Evolutionary conservation across 495 filamentous ascomycete species (phyloP).

Genomic region (Talaromyces proteolyticus): DNA sequence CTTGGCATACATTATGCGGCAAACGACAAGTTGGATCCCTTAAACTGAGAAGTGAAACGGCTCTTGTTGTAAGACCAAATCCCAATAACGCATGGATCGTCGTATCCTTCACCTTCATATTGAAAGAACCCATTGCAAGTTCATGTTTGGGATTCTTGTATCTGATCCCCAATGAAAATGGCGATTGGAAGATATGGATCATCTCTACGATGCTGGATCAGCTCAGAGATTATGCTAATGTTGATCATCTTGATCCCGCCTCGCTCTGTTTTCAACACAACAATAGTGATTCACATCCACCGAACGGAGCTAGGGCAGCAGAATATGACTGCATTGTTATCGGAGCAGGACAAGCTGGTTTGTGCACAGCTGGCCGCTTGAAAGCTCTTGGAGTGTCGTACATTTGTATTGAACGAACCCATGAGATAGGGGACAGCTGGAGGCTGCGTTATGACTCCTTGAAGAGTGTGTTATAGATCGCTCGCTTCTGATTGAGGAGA

Average conservation of each 20-base stretch:
- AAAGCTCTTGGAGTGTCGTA: constrained; percentile 21
- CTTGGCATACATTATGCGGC: constrained; percentile 1
- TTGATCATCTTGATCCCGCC: constrained; percentile 6
- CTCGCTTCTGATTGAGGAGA: background rate
- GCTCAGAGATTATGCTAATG: constrained; percentile 4
- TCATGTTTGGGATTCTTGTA: constrained; percentile 6
- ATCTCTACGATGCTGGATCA: constrained; percentile 8
- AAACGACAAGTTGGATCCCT: background rate
- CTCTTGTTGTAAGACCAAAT: background rate
- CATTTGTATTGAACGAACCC: constrained; percentile 19
- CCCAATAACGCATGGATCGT: constrained; percentile 4
- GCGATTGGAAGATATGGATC: constrained; percentile 10
- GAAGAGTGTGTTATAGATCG: constrained; percentile 6
- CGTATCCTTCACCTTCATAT: constrained; percentile 4
- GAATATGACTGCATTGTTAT: constrained; percentile 21
- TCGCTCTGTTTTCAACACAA: background rate
- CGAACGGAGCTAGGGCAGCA: background rate
- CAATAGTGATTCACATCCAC: background rate
- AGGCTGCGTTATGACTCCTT: constrained; percentile 19
- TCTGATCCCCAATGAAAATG: constrained; percentile 3
- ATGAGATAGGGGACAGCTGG: constrained; percentile 24
- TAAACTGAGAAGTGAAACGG: background rate
- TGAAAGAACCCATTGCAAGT: background rate
- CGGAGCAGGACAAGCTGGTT: constrained; percentile 24
- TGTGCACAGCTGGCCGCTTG: constrained; percentile 21